phyloP scores from a whole-genome alignment of 495 filamentous ascomycete species.

The Aspergillus baeticus region DNA sequence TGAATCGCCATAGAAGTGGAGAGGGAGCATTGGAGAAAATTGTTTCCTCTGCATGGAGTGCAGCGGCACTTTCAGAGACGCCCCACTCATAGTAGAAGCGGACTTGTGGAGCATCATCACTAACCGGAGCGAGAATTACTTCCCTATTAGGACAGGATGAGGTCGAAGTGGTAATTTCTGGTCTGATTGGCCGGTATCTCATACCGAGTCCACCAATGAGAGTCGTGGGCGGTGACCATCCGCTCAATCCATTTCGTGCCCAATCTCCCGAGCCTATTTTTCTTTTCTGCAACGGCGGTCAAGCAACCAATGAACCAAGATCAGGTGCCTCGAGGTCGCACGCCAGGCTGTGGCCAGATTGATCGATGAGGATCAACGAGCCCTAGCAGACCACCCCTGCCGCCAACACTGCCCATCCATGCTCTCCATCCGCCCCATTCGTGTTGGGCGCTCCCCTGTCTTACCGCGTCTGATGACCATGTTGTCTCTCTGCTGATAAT shows the following conservation, averaged over 20 bases:
- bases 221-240: not conserved
- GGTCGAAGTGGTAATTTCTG: not conserved
- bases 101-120: not conserved
- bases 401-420: not conserved
- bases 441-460: too few relatives aligned
- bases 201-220: conserved; percentile 23
- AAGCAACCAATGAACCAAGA: not conserved
- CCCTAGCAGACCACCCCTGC: not conserved
- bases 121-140: not conserved
- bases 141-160: conserved; percentile 13
- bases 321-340: too few relatives aligned
- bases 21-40: too few relatives aligned
- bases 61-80: not conserved
- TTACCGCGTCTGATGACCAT: too few relatives aligned
- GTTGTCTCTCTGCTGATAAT: too few relatives aligned
- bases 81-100: not conserved
- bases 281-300: not conserved
- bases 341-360: not conserved
- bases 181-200: conserved; percentile 30
- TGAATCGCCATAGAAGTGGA: not conserved
- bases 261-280: not conserved
- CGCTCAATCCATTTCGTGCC: not conserved
- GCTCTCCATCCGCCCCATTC: too few relatives aligned
- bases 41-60: too few relatives aligned
- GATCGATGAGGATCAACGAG: not conserved